Evolutionary conservation across 768 basidiomycete genomes (phyloP).

Genomic region (Daedaleopsis sinensis): DNA sequence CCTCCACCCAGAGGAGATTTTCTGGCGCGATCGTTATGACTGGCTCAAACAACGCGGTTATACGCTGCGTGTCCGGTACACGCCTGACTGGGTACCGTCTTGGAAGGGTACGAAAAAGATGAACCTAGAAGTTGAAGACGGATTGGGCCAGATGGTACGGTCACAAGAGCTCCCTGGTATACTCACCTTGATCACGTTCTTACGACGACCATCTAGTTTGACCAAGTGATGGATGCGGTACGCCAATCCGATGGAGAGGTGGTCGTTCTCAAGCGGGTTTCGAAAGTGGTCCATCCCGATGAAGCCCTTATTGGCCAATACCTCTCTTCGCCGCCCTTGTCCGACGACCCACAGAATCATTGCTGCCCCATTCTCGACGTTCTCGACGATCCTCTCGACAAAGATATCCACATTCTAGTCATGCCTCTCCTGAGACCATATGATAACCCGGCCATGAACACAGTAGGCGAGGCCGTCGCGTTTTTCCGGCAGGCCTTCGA

Average conservation of each 20-base stretch:
- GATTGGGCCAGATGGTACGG: background rate
- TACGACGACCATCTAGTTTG: background rate
- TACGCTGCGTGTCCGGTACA: constrained; percentile 14
- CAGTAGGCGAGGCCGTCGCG: constrained; percentile 6
- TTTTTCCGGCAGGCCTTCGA: constrained; percentile 2
- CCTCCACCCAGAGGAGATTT: background rate
- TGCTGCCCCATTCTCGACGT: constrained; percentile 19
- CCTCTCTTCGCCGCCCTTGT: constrained; percentile 4
- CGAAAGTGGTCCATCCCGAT: background rate
- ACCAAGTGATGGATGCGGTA: constrained; percentile 23
- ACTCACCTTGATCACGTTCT: background rate
- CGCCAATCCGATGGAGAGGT: constrained; percentile 20
- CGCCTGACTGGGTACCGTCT: constrained; percentile 19
- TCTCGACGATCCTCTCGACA: constrained; percentile 7
- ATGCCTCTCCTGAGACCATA: constrained; percentile 3
- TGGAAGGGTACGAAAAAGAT: constrained; percentile 11
- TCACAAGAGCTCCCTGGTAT: too few species aligned
- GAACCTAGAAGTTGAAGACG: constrained; percentile 2
- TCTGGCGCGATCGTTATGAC: constrained; percentile 15
- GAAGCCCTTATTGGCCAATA: constrained; percentile 10
- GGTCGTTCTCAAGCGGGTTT: constrained; percentile 5
- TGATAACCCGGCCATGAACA: background rate
- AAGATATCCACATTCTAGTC: constrained; percentile 12
- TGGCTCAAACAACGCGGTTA: constrained; percentile 13
- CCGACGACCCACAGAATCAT: constrained; percentile 19